Evolutionary conservation across 495 filamentous ascomycete species (phyloP), one percentile per base, ranked within the genome.

Genomic region (Collariella sp.): DNA sequence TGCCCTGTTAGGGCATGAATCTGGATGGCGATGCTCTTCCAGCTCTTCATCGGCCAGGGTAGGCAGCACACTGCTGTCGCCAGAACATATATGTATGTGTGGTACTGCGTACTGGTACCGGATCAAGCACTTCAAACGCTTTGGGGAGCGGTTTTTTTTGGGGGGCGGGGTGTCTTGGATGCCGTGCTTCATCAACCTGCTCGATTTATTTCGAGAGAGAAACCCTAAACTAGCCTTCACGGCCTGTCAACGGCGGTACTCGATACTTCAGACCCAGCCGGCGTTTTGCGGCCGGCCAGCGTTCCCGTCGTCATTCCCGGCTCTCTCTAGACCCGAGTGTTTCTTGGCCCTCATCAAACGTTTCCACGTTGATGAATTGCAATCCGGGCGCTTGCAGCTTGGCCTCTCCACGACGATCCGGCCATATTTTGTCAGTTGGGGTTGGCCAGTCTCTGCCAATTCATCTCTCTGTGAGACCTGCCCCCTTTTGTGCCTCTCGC

Each of bases 401-500:
- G 26, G 9, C 4, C 26, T 31, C 26, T 31, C 5, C 26, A 33
- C 43, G 50, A 12, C 16, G 9, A 12, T 2, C 38, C 36, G n/a
- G 26, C n/a, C 44, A 34, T 48, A 34, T 24, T 13, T 42, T 51
- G 29, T 39, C 48, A 58, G 55, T 34, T 34, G 31, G 31, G 5
- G 41, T 22, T 7, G 20, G 22, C 20, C 10, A 11, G 13, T 26
- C 41, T 44, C 20, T 53, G 35, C 31, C 31, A 13, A 26, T 24
- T 49, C 47, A 50, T 40, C 26, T n/a, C n/a, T n/a, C n/a, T n/a
- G n/a, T n/a, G n/a, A n/a, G n/a, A n/a, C n/a, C n/a, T n/a, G n/a
- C n/a, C n/a, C n/a, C n/a, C n/a, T n/a, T n/a, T 18, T 20, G 26
- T 43, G 39, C 22, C 35, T 35, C 38, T 52, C 42, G 62, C 62